A percentile compares a stretch with the other conserved stretches of the same genome.
These are phyloP conservation scores for Tolypocladium cylindrosporum DNA, from an alignment of 2,329 filamentous ascomycete genomes.

Conservation along the genomic window DNA sequence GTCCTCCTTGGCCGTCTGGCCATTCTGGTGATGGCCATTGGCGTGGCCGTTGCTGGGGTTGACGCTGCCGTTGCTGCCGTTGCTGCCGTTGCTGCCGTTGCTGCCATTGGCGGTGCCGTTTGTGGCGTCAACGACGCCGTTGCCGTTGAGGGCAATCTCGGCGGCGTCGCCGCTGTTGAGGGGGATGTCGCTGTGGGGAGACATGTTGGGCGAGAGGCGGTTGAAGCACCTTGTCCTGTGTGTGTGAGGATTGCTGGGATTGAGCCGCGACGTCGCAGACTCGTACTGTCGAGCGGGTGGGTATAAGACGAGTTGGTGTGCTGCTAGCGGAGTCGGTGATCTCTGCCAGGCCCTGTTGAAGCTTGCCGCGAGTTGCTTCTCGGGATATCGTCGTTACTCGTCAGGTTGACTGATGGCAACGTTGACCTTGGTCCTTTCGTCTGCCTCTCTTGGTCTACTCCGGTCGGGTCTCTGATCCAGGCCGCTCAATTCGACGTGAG, in stretches of 20 bases:
- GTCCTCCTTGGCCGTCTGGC: slow-evolving; percentile 11
- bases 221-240: not conserved
- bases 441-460: not conserved
- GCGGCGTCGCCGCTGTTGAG: slow-evolving; percentile 15
- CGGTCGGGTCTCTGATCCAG: not conserved
- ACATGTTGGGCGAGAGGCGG: slow-evolving; percentile 13
- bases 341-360: not conserved
- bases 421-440: not conserved
- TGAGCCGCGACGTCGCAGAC: not conserved
- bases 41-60: slow-evolving; percentile 5
- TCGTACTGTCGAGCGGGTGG: not conserved
- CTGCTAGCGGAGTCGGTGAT: not conserved
- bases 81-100: slow-evolving; percentile 1
- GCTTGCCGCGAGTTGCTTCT: not conserved
- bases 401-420: not conserved
- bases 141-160: slow-evolving; percentile 5
- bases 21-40: slow-evolving; percentile 11
- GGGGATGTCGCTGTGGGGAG: slow-evolving; percentile 24
- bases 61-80: slow-evolving; percentile 3
- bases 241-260: not conserved
- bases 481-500: not conserved
- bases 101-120: slow-evolving; percentile 1
- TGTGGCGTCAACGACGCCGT: slow-evolving; percentile 1
- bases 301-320: not conserved
- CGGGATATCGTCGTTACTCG: not conserved